phyloP scores from a whole-genome alignment of 441 rosid genomes.

The Croton laevigatus region DNA sequence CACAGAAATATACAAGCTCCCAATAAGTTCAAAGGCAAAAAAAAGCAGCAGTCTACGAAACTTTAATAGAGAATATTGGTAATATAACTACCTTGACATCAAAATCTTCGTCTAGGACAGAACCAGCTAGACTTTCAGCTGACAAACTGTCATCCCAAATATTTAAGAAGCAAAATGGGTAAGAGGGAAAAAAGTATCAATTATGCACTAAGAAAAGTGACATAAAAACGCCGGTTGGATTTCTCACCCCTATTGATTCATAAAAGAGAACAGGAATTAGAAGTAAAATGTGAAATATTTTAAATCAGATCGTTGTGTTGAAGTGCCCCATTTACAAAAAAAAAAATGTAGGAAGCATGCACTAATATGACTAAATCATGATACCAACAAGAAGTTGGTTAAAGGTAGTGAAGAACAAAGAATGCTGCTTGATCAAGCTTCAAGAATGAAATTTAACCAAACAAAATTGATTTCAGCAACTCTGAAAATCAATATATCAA shows the following conservation, averaged over 20 bases:
- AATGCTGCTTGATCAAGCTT: neutral
- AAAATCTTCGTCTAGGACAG: constrained; percentile 34
- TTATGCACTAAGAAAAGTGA: neutral
- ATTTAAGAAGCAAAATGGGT: constrained; percentile 2
- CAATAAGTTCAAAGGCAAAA: constrained; percentile 19
- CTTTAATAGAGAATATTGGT: neutral
- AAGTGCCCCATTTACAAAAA: no score
- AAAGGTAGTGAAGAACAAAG: neutral
- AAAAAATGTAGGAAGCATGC: neutral
- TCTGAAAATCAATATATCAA: constrained; percentile 2
- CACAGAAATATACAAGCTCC: constrained; percentile 25
- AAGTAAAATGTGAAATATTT: neutral
- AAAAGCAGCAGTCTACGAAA: neutral
- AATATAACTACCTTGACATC: constrained; percentile 49
- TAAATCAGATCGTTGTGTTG: neutral
- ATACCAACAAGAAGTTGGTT: neutral
- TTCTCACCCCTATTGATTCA: neutral
- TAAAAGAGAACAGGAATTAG: neutral
- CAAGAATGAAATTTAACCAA: neutral
- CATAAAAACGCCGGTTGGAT: neutral
- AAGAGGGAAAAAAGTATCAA: neutral
- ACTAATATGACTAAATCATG: neutral
- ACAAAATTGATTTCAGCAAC: neutral
- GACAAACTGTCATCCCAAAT: constrained; percentile 33
- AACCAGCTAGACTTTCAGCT: constrained; percentile 28